Conservation (phyloP, 352 stramenopile genomes). For the Thalassiosira exigua region DNA sequence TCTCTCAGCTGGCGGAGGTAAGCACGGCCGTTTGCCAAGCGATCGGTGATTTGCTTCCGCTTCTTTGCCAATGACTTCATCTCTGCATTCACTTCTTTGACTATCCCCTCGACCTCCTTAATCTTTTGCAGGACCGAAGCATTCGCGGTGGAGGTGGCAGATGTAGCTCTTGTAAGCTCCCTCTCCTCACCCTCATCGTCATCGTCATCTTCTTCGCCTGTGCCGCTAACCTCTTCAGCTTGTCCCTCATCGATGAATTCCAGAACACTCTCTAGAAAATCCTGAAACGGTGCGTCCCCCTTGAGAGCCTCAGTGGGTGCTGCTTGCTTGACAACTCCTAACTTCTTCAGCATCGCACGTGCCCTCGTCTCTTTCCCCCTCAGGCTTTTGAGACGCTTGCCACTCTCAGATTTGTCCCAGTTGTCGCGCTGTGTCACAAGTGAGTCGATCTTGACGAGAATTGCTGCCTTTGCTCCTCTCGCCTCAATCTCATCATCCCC, state of each 20-base stretch:
- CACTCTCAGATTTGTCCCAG: background rate
- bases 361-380: background rate
- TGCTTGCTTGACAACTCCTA: background rate
- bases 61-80: conserved; percentile 9
- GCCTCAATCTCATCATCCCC: background rate
- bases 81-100: background rate
- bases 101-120: conserved; percentile 2
- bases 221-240: no score
- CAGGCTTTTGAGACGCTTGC: background rate
- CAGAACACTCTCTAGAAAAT: background rate
- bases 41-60: background rate
- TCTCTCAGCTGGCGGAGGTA: conserved; percentile 2
- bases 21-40: background rate
- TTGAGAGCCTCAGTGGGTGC: background rate
- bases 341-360: background rate
- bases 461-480: background rate
- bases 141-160: no score
- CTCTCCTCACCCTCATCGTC: background rate
- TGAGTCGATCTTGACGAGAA: background rate
- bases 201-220: background rate
- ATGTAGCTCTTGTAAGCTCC: no score
- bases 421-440: background rate
- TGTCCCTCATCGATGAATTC: background rate
- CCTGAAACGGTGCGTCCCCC: background rate
- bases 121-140: no score